These are phyloP conservation scores for Ocimum tenuiflorum DNA, from an alignment of 257 asterid species.

Conservation along the genomic window DNA sequence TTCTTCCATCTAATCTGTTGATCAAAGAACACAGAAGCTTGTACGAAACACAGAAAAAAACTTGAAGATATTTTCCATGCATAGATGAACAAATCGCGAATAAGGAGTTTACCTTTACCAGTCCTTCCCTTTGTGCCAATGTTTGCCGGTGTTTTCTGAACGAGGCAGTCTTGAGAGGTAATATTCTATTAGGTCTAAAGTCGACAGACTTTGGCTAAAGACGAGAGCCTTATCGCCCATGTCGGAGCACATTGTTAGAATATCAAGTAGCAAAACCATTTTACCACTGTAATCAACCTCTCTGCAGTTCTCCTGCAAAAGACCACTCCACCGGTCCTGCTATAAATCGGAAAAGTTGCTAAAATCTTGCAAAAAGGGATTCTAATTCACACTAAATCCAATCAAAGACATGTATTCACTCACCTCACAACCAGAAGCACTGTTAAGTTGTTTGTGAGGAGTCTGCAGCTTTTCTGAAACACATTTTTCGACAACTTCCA, in stretches of 20 bases:
- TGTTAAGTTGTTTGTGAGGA: constrained; percentile 39
- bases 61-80: not conserved
- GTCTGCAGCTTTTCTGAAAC: constrained; percentile 60
- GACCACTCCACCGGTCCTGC: constrained; percentile 94
- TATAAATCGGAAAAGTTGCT: not conserved
- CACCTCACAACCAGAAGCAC: constrained; percentile 61
- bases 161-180: constrained; percentile 68
- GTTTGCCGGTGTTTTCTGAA: constrained; percentile 45
- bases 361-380: not conserved
- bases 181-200: constrained; percentile 73
- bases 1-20: constrained; percentile 80
- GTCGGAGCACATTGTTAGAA: constrained; percentile 66
- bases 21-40: not conserved
- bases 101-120: constrained; percentile 82
- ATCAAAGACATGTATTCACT: not conserved
- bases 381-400: not conserved
- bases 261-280: constrained; percentile 86
- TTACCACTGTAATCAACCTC: constrained; percentile 75
- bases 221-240: constrained; percentile 86
- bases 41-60: not conserved
- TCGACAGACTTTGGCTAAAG: constrained; percentile 78
- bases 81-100: not conserved
- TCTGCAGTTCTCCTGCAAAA: constrained; percentile 47
- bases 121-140: constrained; percentile 78
- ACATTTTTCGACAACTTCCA: constrained; percentile 50